Base-by-base conservation (phyloP, 768 basidiomycete genomes). In the Agaricus bisporus region DNA sequence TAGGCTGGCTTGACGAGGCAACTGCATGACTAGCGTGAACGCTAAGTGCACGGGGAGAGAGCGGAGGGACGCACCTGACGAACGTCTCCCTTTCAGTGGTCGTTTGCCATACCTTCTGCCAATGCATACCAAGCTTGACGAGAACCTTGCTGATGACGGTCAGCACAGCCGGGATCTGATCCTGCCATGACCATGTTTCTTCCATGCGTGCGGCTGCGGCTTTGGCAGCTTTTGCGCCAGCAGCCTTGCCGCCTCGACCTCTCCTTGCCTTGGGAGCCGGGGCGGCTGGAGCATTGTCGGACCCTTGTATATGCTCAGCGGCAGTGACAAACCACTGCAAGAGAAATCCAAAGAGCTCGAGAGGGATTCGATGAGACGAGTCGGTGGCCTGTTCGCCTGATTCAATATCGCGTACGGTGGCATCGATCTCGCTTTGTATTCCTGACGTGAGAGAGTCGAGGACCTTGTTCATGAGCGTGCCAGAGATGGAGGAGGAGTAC, bases 301-400 rank as follows among this genome's bases (percentile, higher is more conserved):
- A 63, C 5, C 71, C 71, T 41, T 86, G 87, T 55, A 86, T 81
- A 59, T 86, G 88, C 68, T 95, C 93, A 1, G 85, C 87, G 0
- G 84, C 84, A 10, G 73, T 70, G 14, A 91, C 88, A 64, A 95
- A 95, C 94, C 94, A 98, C 56, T 85, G 78, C n/a, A 97, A 69
- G 22, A 98, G 72, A 65, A 98, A 98, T 6, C 87, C 88, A 66
- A 91, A 98, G 76, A 89, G 85, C 66, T 98, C 97, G 56, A 99
- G 74, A 0, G 91, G 82, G 3, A 64, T 58, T 65, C 86, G 89
- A 67, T 93, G 92, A 0, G 73, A 62, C 58, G 77, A 67, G 60
- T 80, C 76, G 1, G 75, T 72, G 53, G 86, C 75, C 54, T 83
- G 79, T 46, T 86, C 81, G 25, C 86, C 89, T 5, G 79, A 72